Evolutionary conservation across 2,329 filamentous ascomycete genomes (phyloP).

Genomic region (Botrytis porri): DNA sequence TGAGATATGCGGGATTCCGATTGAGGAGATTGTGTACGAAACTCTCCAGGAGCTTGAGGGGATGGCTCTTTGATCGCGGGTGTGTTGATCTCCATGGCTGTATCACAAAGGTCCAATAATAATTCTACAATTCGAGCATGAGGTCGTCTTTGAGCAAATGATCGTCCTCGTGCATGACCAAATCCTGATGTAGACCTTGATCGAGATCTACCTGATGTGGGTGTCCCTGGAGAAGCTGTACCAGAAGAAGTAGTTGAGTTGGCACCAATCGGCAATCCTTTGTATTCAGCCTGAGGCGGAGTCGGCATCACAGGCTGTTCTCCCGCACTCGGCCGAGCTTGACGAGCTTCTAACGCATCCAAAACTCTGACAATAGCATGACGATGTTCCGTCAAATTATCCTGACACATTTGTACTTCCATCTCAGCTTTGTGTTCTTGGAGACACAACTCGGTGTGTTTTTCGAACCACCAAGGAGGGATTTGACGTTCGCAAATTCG

Average conservation of each 20-base stretch:
- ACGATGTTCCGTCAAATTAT: conserved; percentile 86
- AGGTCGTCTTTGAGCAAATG: conserved; percentile 87
- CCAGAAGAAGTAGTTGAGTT: conserved; percentile 62
- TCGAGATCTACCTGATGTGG: conserved; percentile 63
- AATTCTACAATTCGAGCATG: conserved; percentile 92
- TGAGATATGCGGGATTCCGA: conserved; percentile 94
- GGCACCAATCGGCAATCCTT: conserved; percentile 79
- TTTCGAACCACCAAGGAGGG: conserved; percentile 99
- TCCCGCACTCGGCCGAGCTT: conserved; percentile 60
- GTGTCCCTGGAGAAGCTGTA: conserved; percentile 66
- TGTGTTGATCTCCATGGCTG: conserved; percentile 88
- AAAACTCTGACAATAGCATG: conserved; percentile 93
- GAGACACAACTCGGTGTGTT: conserved; percentile 92
- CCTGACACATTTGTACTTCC: conserved; percentile 95
- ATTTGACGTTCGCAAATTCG: conserved; percentile 98
- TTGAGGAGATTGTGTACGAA: conserved; percentile 90
- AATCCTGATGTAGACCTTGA: conserved; percentile 66
- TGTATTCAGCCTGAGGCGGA: conserved; percentile 72
- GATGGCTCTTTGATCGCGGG: conserved; percentile 86
- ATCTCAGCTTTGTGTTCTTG: conserved; percentile 96
- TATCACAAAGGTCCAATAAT: conserved; percentile 92
- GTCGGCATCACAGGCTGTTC: conserved; percentile 46
- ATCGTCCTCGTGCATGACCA: conserved; percentile 77
- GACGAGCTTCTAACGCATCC: conserved; percentile 81
- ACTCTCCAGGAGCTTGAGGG: conserved; percentile 65